phyloP scores from a whole-genome alignment of 345 rosid species.

The Hibiscus syriacus region DNA sequence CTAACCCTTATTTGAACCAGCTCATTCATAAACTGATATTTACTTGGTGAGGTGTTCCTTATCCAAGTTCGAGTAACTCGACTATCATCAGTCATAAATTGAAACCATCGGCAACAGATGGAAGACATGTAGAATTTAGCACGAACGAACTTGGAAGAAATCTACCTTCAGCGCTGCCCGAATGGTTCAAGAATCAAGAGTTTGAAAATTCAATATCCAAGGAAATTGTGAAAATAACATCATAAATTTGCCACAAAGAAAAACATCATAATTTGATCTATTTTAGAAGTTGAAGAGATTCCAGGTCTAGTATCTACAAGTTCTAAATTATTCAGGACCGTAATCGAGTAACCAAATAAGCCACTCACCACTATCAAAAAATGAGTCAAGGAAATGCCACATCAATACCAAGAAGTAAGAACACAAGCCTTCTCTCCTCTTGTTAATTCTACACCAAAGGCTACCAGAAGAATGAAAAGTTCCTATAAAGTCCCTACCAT shows the following conservation, averaged over 20 bases:
- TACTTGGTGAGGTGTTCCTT: background rate
- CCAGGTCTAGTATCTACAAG: background rate
- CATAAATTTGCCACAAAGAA: background rate
- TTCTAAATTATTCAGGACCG: background rate
- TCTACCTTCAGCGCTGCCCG: background rate
- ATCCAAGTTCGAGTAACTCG: background rate
- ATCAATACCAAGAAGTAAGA: background rate
- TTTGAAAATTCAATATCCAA: background rate
- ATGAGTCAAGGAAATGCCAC: background rate
- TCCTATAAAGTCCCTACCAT: background rate
- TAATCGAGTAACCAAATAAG: background rate
- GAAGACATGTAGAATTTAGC: background rate
- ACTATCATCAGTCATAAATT: background rate
- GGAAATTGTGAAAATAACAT: background rate
- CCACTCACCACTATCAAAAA: background rate
- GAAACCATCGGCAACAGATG: background rate
- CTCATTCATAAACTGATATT: background rate
- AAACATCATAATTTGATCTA: background rate
- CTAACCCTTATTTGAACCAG: background rate
- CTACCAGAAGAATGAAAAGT: background rate
- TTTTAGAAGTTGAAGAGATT: background rate
- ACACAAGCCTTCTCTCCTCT: background rate
- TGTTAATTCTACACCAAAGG: background rate
- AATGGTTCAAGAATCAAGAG: background rate
- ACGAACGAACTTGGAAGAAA: background rate